Evolutionary conservation across 768 basidiomycete species (phyloP).

Genomic region (Collybiopsis confluens): DNA sequence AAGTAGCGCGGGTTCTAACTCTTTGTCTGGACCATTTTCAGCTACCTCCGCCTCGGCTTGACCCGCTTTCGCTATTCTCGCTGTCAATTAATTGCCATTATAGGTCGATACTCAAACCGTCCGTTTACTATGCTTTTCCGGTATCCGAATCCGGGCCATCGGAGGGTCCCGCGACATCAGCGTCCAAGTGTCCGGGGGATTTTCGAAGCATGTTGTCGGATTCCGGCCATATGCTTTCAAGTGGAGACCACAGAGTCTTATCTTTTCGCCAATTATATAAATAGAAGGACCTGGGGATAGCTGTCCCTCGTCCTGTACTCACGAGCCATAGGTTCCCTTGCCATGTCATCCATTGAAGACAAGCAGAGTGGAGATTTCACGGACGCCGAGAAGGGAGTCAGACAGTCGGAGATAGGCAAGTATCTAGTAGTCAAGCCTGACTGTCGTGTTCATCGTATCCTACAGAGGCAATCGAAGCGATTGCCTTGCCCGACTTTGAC

Average conservation of each 20-base stretch:
- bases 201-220: neutral
- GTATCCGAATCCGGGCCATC: neutral
- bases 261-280: slow-evolving; percentile 1
- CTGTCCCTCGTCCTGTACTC: slow-evolving; percentile 1
- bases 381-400: slow-evolving; percentile 7
- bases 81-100: too few relatives aligned
- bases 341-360: slow-evolving; percentile 7
- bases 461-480: slow-evolving; percentile 11
- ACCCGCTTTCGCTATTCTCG: too few relatives aligned
- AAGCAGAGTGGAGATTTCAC: slow-evolving; percentile 6
- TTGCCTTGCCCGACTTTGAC: slow-evolving; percentile 20
- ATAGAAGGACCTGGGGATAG: neutral
- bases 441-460: neutral
- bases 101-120: too few relatives aligned
- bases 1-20: too few relatives aligned
- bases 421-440: neutral
- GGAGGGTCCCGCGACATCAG: neutral
- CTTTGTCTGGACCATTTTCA: too few relatives aligned
- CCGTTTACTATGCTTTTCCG: too few relatives aligned
- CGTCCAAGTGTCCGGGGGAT: neutral
- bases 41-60: too few relatives aligned
- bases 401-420: neutral
- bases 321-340: slow-evolving; percentile 1
- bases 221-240: neutral
- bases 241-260: slow-evolving; percentile 6